Evolutionary conservation across 257 asterid species (phyloP).

Genomic region (Craterostigma plantagineum): DNA sequence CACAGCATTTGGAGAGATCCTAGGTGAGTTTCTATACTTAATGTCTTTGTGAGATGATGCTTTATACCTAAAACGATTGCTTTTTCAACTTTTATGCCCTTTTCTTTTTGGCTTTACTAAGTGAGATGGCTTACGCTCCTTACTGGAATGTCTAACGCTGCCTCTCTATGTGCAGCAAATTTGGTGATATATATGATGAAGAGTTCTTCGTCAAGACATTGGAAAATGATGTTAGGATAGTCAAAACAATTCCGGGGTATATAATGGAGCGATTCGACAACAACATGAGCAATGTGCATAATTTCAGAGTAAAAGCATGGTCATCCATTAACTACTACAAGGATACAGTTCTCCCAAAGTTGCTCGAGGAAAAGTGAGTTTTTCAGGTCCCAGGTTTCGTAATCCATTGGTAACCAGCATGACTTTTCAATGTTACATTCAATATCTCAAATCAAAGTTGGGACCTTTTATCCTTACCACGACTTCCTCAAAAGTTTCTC

Average conservation of each 20-base stretch:
- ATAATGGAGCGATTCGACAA: slow-evolving; percentile 82
- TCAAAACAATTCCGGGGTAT: slow-evolving; percentile 43
- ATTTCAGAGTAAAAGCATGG: slow-evolving; percentile 96
- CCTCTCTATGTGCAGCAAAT: slow-evolving; percentile 48
- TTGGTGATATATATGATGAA: slow-evolving; percentile 81
- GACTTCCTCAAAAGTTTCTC: not conserved
- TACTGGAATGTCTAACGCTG: too few species aligned
- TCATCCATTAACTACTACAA: slow-evolving; percentile 62
- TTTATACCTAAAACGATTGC: too few species aligned
- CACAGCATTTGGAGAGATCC: slow-evolving; percentile 99
- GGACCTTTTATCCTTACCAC: too few species aligned
- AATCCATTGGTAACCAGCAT: not conserved
- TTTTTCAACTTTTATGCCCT: not conserved
- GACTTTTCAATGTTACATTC: too few species aligned
- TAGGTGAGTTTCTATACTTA: slow-evolving; percentile 26
- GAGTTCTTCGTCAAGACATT: slow-evolving; percentile 63
- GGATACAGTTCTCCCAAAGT: slow-evolving; percentile 74
- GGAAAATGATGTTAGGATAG: slow-evolving; percentile 70
- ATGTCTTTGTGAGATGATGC: too few species aligned
- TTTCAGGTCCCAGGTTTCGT: slow-evolving; percentile 6
- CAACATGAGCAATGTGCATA: slow-evolving; percentile 77
- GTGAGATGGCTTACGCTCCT: too few species aligned
- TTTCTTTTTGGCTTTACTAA: not conserved
- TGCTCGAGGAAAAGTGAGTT: slow-evolving; percentile 89
- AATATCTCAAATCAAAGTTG: too few species aligned